Percentiles rank a stretch among this genome's conserved stretches.
Evolutionary conservation across 73 alveolate species (phyloP).

Genomic region (Paramecium octaurelia): DNA sequence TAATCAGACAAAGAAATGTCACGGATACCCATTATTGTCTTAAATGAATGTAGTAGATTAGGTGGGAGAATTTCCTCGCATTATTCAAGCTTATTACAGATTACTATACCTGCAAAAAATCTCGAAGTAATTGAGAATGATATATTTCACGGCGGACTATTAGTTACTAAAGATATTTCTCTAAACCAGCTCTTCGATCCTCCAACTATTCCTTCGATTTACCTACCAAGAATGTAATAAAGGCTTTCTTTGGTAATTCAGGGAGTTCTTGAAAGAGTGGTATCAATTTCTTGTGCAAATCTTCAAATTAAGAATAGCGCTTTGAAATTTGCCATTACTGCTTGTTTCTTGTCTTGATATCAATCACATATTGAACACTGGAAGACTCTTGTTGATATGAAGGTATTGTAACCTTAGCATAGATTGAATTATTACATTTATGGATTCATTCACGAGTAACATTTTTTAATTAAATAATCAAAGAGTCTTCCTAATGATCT

Average conservation of each 20-base stretch:
- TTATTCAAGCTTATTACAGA: background rate
- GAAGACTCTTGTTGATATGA: background rate
- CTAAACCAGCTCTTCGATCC: constrained; percentile 41
- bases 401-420: background rate
- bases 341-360: constrained; percentile 35
- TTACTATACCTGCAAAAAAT: constrained; percentile 5
- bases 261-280: constrained; percentile 36
- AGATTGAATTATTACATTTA: background rate
- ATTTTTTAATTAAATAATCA: background rate
- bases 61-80: background rate
- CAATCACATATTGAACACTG: background rate
- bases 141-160: constrained; percentile 48
- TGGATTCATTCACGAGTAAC: background rate
- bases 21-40: constrained; percentile 23
- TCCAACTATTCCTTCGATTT: constrained; percentile 47
- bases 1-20: constrained; percentile 21
- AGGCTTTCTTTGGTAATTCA: constrained; percentile 29
- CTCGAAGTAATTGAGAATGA: constrained; percentile 42
- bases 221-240: constrained; percentile 44
- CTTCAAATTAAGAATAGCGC: constrained; percentile 59
- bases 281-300: constrained; percentile 43
- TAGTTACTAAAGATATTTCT: constrained; percentile 11
- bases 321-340: constrained; percentile 43
- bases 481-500: constrained; percentile 34
- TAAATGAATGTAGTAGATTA: background rate